Evolutionary conservation across 805 yeast species (phyloP).

Genomic region (Wickerhamomyces queroliae): DNA sequence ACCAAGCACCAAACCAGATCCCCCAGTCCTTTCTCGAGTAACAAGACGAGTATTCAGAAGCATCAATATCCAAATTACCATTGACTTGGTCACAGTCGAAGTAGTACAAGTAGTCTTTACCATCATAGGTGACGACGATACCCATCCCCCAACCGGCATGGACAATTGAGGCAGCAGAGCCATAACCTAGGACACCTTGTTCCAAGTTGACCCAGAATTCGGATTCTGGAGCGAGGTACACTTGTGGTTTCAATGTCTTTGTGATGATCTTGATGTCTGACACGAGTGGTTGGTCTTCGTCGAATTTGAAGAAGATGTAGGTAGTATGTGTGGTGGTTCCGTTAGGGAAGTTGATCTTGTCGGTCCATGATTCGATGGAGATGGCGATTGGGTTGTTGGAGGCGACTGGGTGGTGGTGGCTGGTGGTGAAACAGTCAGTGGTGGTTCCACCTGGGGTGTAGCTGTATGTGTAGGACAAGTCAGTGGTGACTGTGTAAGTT

Average conservation of each 20-base stretch:
- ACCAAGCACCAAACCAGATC: too few species aligned
- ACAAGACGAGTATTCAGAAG: too few species aligned
- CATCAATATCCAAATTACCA: too few species aligned
- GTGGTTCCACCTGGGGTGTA: background rate
- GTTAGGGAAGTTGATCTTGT: background rate
- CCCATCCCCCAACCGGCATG: conserved; percentile 1
- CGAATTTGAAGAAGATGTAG: conserved; percentile 13
- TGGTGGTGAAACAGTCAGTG: background rate
- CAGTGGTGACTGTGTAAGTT: background rate
- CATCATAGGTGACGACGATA: conserved; percentile 5
- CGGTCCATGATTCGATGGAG: background rate
- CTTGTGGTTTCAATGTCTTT: background rate
- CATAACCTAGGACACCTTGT: conserved; percentile 11
- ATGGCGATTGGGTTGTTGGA: background rate
- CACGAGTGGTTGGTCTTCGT: conserved; percentile 10
- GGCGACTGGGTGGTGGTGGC: background rate
- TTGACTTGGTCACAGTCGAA: too few species aligned
- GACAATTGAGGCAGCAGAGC: background rate
- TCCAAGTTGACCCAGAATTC: conserved; percentile 12
- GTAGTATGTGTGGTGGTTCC: conserved; percentile 1
- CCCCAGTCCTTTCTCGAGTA: too few species aligned
- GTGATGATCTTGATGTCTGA: conserved; percentile 13
- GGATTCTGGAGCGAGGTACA: conserved; percentile 2
- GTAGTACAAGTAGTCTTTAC: conserved; percentile 4
- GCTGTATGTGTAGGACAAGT: background rate